A percentile compares a stretch with the other conserved stretches of the same genome.
Conservation (phyloP, 2,329 filamentous ascomycete species). For the Teratosphaeria gauchensis region DNA sequence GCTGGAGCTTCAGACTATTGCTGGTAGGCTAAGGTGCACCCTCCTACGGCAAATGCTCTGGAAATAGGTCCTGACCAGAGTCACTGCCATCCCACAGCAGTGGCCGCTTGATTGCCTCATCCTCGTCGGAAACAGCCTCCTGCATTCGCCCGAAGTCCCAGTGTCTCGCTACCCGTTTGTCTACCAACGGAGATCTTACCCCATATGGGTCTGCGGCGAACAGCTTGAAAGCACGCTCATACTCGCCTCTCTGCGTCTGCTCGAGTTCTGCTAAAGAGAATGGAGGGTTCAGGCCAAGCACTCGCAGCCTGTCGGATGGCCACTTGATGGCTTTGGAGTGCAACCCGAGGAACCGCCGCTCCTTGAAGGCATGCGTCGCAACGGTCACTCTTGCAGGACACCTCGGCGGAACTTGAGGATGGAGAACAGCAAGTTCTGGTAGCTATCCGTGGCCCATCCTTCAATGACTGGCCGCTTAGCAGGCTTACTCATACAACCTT, state of each 20-base stretch:
- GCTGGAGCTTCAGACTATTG: not conserved
- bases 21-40: not conserved
- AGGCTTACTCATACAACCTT: constrained; percentile 3
- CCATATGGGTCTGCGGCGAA: constrained; percentile 34
- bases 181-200: constrained; percentile 22
- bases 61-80: constrained; percentile 17
- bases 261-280: constrained; percentile 30
- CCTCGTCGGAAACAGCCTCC: constrained; percentile 13
- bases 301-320: constrained; percentile 30
- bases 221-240: constrained; percentile 26
- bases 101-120: constrained; percentile 11
- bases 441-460: constrained; percentile 69
- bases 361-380: constrained; percentile 41
- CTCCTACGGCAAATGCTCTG: constrained; percentile 19
- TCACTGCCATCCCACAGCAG: constrained; percentile 22
- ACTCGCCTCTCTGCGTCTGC: constrained; percentile 28
- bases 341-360: constrained; percentile 31
- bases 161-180: constrained; percentile 32
- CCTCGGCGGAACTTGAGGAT: constrained; percentile 44
- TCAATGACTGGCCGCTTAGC: constrained; percentile 36
- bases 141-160: constrained; percentile 22
- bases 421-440: constrained; percentile 74
- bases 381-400: constrained; percentile 35
- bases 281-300: constrained; percentile 38
- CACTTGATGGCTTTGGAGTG: constrained; percentile 35